Evolutionary conservation across 2,329 filamentous ascomycete species (phyloP).

Genomic region (Colletotrichum sp.): DNA sequence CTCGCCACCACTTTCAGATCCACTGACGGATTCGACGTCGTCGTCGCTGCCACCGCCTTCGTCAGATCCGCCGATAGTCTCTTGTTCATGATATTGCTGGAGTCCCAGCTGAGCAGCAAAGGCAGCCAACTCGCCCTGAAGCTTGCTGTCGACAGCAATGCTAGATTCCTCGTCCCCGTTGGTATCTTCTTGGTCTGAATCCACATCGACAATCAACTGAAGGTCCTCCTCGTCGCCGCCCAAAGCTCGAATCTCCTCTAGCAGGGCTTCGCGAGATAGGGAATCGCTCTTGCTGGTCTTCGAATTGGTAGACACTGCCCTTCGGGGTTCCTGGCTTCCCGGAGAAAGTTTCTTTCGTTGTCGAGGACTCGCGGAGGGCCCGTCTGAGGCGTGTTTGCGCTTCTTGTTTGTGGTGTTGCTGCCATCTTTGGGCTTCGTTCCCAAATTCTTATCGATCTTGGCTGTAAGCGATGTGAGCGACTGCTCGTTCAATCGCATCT

Average conservation of each 20-base stretch:
- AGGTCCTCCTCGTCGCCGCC: slow-evolving; percentile 71
- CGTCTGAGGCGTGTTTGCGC: slow-evolving; percentile 28
- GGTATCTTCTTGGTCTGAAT: slow-evolving; percentile 41
- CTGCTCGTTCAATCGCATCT: slow-evolving; percentile 49
- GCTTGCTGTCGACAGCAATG: slow-evolving; percentile 1
- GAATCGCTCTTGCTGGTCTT: not conserved
- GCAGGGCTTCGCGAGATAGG: slow-evolving; percentile 43
- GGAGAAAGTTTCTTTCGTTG: slow-evolving; percentile 12
- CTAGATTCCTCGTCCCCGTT: not conserved
- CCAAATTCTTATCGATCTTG: slow-evolving; percentile 60
- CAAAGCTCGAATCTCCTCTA: slow-evolving; percentile 69
- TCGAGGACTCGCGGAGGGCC: not conserved
- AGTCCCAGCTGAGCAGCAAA: slow-evolving; percentile 22
- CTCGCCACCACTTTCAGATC: slow-evolving; percentile 4
- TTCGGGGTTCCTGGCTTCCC: not conserved
- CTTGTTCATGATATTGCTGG: slow-evolving; percentile 5
- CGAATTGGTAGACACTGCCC: slow-evolving; percentile 27
- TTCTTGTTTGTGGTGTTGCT: slow-evolving; percentile 52
- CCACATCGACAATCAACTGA: slow-evolving; percentile 60
- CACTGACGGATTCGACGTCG: slow-evolving; percentile 9
- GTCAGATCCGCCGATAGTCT: slow-evolving; percentile 18
- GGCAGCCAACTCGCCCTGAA: slow-evolving; percentile 13
- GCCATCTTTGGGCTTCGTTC: slow-evolving; percentile 37
- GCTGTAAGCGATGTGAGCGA: slow-evolving; percentile 59
- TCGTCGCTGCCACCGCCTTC: slow-evolving; percentile 33